Conservation (phyloP, 345 rosid genomes). For the Citrus glauca region DNA sequence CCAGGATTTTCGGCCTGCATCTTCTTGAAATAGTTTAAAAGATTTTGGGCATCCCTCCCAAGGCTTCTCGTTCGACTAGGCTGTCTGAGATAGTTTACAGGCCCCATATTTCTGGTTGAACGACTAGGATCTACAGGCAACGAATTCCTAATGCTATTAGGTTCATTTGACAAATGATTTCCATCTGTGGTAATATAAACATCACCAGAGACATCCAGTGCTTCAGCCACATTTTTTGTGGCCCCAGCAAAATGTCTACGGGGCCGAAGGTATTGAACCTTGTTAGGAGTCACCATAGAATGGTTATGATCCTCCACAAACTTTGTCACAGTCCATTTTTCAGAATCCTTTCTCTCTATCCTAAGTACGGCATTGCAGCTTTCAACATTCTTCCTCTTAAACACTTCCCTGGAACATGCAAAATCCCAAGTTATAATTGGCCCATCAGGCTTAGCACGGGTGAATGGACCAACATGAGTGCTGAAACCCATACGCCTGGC, state of each 20-base stretch:
- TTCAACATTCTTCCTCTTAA: conserved; percentile 50
- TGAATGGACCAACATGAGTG: conserved; percentile 51
- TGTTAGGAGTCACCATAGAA: conserved; percentile 33
- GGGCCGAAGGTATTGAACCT: conserved; percentile 52
- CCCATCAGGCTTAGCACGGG: conserved; percentile 56
- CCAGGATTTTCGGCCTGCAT: conserved; percentile 69
- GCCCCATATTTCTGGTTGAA: conserved; percentile 24
- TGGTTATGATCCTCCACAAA: conserved; percentile 67
- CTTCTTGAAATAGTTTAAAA: conserved; percentile 55
- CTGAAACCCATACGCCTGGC: conserved; percentile 46
- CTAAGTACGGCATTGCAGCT: conserved; percentile 63
- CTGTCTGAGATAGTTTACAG: conserved; percentile 31
- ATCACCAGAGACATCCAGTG: conserved; percentile 31
- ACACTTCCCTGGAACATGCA: conserved; percentile 47
- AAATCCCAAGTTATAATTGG: conserved; percentile 57
- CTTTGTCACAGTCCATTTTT: conserved; percentile 49
- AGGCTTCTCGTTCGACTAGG: conserved; percentile 42
- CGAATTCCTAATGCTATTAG: conserved; percentile 26
- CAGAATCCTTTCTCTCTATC: conserved; percentile 46
- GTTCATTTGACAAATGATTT: conserved; percentile 30
- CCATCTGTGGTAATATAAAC: conserved; percentile 34
- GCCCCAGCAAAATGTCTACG: conserved; percentile 56
- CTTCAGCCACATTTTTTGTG: conserved; percentile 32
- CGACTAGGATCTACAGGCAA: conserved; percentile 32
- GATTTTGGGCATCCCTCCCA: conserved; percentile 61